Evolutionary conservation across 2,329 filamentous ascomycete species (phyloP), one percentile per base, ranked within the genome.

Genomic region (Cladobotryum protrusum): DNA sequence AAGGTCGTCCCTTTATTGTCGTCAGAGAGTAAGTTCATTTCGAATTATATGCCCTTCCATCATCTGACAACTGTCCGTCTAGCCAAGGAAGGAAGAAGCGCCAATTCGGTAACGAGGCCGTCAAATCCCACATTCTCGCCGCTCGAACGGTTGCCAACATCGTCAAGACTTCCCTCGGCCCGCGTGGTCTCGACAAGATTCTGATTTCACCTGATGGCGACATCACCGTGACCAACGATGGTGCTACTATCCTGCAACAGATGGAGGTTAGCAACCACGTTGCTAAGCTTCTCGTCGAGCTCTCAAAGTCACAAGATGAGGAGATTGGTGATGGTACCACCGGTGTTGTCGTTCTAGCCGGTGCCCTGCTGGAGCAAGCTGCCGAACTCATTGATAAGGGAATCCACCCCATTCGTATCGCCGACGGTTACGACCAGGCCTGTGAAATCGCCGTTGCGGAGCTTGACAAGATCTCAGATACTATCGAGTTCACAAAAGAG

Each of bases 251-350:
- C 63, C 78, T 99, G 59, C 86, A 89, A 62, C 90, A 95, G 80
- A 99, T 99, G 93, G 93, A 99, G 75, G 92, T 99, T 61, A 88
- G 89, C 60, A 97, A 99, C 78, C 92, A 97, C 71, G 90, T 99
- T 55, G 93, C 93, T 55, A 97, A 97, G 75, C 79, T 99, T 46
- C 77, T 99, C 53, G 93, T 99, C 45, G 92, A 96, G 68, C 84
- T 99, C 37, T 97, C 93, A 57, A 96, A 95, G 76, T 97, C 93
- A 36, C 93, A 99, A 70, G 93, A 99, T 64, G 92, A 97, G 61
- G 93, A 99, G 74, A 99, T 99, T 64, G 93, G 93, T 65, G 93
- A 99, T 68, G 93, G 93, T 57, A 99, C 93, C 56, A 99, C 93
- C 1, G 93, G 93, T 69, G 93, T 99, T 13, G 93, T 99, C 46